Conservation (phyloP, 495 filamentous ascomycete species). For the Sordaria brevicollis region DNA sequence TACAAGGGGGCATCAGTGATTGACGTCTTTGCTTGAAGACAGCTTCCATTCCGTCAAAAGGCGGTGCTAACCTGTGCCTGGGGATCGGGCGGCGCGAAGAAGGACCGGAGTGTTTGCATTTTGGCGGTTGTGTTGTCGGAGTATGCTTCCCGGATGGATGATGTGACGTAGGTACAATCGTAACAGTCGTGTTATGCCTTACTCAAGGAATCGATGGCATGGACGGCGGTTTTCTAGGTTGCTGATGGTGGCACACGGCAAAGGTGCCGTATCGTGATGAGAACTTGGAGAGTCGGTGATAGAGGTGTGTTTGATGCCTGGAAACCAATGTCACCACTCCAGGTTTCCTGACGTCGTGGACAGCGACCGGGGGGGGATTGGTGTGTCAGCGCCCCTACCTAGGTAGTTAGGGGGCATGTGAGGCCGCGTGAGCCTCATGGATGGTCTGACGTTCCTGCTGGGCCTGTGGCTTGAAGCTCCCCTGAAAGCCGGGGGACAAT, state of each 20-base stretch:
- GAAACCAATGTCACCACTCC: slow-evolving; percentile 1
- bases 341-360: slow-evolving; percentile 12
- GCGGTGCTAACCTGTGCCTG: slow-evolving; percentile 61
- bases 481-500: not conserved
- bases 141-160: not conserved
- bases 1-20: slow-evolving; percentile 1
- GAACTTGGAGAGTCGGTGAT: not conserved
- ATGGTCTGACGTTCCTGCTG: not conserved
- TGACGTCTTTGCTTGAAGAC: not conserved
- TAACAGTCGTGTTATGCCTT: not conserved
- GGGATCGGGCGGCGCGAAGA: slow-evolving; percentile 90
- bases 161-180: not conserved
- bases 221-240: not conserved
- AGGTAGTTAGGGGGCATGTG: not conserved
- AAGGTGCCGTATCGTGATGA: not conserved
- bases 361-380: not conserved
- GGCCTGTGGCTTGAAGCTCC: not conserved
- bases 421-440: not conserved
- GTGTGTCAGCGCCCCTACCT: not conserved
- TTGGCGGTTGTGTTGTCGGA: slow-evolving; percentile 10
- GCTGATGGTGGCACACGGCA: not conserved
- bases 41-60: not conserved
- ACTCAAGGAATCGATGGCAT: not conserved
- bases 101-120: slow-evolving; percentile 80
- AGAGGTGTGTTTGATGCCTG: not conserved